These are phyloP conservation scores for Phytophthora chlamydospora DNA, from an alignment of 352 stramenopile genomes.

Conservation along the genomic window DNA sequence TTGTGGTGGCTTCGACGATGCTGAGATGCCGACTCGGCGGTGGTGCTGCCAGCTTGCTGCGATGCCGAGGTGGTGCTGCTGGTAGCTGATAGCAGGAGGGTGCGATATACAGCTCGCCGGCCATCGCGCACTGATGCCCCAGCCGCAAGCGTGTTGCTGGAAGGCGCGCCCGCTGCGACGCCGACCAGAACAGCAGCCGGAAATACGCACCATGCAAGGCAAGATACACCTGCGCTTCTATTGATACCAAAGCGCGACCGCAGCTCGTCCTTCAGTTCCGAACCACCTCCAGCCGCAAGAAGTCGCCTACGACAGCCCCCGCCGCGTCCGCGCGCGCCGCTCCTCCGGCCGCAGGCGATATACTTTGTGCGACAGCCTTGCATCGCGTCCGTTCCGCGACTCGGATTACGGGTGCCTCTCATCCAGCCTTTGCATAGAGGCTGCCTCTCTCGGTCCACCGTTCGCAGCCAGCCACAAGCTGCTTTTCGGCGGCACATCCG, in stretches of 20 bases:
- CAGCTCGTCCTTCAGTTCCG: conserved; percentile 28
- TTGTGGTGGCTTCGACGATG: no score
- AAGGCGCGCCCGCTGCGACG: conserved; percentile 13
- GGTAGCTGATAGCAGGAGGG: no score
- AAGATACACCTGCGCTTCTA: conserved; percentile 28
- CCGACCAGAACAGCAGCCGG: conserved; percentile 24
- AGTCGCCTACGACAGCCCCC: neutral
- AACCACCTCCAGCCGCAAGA: conserved; percentile 29
- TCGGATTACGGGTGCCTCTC: conserved; percentile 13
- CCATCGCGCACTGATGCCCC: conserved; percentile 22
- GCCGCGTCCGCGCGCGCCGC: neutral
- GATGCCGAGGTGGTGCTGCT: neutral
- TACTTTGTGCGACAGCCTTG: conserved; percentile 22
- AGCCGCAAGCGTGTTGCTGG: conserved; percentile 24
- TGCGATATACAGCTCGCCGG: conserved; percentile 18
- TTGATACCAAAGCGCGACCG: conserved; percentile 17
- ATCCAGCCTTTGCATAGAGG: conserved; percentile 30
- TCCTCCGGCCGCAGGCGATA: conserved; percentile 15
- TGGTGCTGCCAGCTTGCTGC: neutral
- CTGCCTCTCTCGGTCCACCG: conserved; percentile 13
- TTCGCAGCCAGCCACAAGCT: conserved; percentile 22
- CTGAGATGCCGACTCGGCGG: no score
- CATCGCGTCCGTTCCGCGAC: conserved; percentile 6
- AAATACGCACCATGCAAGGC: conserved; percentile 25
- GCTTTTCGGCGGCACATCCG: conserved; percentile 10